Evolutionary conservation across 441 rosid species (phyloP).

Genomic region (Aleurites moluccanus): DNA sequence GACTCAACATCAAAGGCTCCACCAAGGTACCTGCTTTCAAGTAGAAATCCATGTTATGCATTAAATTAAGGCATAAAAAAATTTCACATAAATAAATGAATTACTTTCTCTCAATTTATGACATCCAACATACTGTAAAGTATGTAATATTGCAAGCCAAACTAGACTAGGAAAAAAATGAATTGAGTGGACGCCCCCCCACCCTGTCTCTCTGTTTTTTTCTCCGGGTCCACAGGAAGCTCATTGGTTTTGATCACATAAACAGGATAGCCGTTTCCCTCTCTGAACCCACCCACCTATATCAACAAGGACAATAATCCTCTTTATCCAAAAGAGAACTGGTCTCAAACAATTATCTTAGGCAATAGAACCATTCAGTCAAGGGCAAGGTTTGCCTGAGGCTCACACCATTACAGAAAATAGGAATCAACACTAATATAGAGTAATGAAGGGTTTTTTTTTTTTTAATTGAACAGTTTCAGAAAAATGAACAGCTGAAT

Average conservation of each 20-base stretch:
- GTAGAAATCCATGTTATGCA: conserved; percentile 18
- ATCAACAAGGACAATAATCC: background rate
- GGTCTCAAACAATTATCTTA: background rate
- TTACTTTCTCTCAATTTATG: background rate
- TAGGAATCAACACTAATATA: background rate
- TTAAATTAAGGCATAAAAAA: background rate
- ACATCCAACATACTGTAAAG: background rate
- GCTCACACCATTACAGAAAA: background rate
- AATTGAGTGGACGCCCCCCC: background rate
- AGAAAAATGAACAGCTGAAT: background rate
- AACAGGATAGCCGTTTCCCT: background rate
- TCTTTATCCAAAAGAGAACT: background rate
- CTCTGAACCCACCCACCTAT: background rate
- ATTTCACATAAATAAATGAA: background rate
- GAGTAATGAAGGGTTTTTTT: background rate
- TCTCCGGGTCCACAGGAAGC: background rate
- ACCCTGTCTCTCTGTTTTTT: background rate
- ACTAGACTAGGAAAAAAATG: background rate
- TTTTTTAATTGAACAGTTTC: background rate
- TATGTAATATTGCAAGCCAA: background rate
- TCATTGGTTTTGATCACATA: too few relatives aligned
- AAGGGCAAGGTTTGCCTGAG: background rate
- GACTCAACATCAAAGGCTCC: conserved; percentile 98
- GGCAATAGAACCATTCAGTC: background rate
- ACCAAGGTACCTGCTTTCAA: conserved; percentile 77